Base-by-base conservation (phyloP, 345 rosid genomes). In the Hypericum perforatum region DNA sequence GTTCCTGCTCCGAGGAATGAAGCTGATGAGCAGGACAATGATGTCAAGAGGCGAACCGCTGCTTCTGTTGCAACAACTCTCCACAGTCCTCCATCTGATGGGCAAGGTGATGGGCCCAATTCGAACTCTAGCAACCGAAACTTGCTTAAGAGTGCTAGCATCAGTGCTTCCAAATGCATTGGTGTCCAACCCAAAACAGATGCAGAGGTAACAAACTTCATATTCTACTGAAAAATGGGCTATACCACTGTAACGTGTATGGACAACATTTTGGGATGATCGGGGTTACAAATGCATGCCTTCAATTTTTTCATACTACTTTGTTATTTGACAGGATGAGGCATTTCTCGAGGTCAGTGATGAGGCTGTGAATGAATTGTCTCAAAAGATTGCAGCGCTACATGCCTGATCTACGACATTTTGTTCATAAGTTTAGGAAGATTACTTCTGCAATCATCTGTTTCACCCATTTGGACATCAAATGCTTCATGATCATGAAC, bases 81-180 rank as follows among this genome's bases (percentile, higher is more conserved):
- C 15, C 52, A 79, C 10, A 75, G 80, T 59, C 81, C 81, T 65
- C 70, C 68, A 45, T 43, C 66, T 7, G 64, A 58, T 6, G n/a
- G n/a, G n/a, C 69, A 67, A 0, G 45, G 67, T 16, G 70, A 77
- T 57, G 75, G 71, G 44, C 67, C 80, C 7, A 73, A 57, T 57
- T 58, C 45, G 12, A 78, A 73, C 54, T 60, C 61, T 66, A 79
- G 80, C 29, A 71, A 70, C 7, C 87, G 89, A 15, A 78, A 82
- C 79, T 65, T 92, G 49, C 64, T 88, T 74, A 92, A 92, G 74
- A 92, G 98, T 70, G 88, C 85, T 41, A 92, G 97, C 71, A 92
- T 92, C 56, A 92, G 97, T 62, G 98, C 80, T 63, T 88, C 98
- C 56, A 82, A 88, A 69, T 88, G 98, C 49, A 74, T 88, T 29